Evolutionary conservation across 805 yeast species (phyloP).

Genomic region (Nakazawaea populi): DNA sequence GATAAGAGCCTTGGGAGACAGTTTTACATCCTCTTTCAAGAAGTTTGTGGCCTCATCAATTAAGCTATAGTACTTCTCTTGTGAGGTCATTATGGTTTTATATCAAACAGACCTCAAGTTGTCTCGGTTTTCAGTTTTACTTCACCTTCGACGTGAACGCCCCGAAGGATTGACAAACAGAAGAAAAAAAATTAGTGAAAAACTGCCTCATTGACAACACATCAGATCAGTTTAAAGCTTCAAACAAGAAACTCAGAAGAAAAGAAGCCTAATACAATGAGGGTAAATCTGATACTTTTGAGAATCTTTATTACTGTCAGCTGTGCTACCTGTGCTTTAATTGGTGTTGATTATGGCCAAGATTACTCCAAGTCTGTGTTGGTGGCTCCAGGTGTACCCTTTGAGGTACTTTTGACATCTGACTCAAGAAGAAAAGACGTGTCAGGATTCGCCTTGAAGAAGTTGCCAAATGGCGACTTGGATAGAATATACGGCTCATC

Average conservation of each 20-base stretch:
- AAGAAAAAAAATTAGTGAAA: neutral
- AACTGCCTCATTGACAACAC: neutral
- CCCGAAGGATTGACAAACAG: neutral
- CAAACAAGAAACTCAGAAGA: neutral
- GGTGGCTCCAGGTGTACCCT: conserved; percentile 85
- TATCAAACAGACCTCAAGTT: neutral
- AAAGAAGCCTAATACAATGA: neutral
- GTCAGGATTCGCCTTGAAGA: conserved; percentile 66
- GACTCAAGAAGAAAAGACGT: conserved; percentile 90
- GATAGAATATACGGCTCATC: conserved; percentile 77
- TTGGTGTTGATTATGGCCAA: conserved; percentile 88
- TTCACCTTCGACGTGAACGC: neutral
- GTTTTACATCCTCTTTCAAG: neutral
- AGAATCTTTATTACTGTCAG: neutral
- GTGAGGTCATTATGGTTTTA: neutral
- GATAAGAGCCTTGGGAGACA: conserved; percentile 59
- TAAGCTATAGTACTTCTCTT: neutral
- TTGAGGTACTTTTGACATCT: conserved; percentile 82
- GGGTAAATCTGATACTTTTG: neutral
- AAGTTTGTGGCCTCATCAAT: conserved; percentile 6
- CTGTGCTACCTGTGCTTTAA: conserved; percentile 43
- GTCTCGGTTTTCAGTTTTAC: neutral
- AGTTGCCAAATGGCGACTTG: conserved; percentile 33
- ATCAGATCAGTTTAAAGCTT: neutral
- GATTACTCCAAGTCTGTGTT: conserved; percentile 82